Base-by-base conservation (phyloP, 345 rosid genomes). In the Eucalyptus pumila region DNA sequence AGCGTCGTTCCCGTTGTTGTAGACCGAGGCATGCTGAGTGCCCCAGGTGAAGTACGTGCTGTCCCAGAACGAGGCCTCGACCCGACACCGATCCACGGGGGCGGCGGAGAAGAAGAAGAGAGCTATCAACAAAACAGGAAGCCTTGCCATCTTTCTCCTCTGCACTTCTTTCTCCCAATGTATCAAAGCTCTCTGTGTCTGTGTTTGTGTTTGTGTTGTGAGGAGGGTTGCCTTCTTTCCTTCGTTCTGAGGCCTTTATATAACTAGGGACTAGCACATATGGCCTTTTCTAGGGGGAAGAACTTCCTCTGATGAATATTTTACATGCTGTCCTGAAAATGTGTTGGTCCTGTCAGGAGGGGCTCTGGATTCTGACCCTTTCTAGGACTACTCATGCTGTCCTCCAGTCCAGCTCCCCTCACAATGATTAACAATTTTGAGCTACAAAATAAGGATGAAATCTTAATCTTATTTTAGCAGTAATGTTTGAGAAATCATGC, bases 41-140 rank as follows among this genome's bases (percentile, higher is more conserved):
- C 91, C 89, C 91, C 89, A 89, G 6, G 87, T 80, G 67, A 89
- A 80, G n/a, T 30, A 87, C 60, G 86, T 81, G 87, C 48, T 89
- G 19, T 89, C 87, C 37, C 44, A 72, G 87, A 89, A 89, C 11
- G 69, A 37, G 54, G 87, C 89, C 69, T 87, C n/a, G 11, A 87
- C 80, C 40, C 24, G 48, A 30, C 32, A 51, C 37, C 13, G 76
- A 34, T 81, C 62, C 9, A 87, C 37, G 3, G 80, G 13, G 34
- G 80, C 30, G 62, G 87, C 49, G 15, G 91, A 30, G 91, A 89
- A n/a, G 91, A 89, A n/a, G 87, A 87, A 60, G 86, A 89, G 80
- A 47, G 89, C 85, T n/a, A 87, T 51, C 60, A 72, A 48, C 23
- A 85, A n/a, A 27, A 27, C 56, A n/a, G 44, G 58, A 34, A 67